Evolutionary conservation across 139 green algal species (phyloP), one percentile per base, ranked within the genome.

Genomic region (Micractinium conductrix): DNA sequence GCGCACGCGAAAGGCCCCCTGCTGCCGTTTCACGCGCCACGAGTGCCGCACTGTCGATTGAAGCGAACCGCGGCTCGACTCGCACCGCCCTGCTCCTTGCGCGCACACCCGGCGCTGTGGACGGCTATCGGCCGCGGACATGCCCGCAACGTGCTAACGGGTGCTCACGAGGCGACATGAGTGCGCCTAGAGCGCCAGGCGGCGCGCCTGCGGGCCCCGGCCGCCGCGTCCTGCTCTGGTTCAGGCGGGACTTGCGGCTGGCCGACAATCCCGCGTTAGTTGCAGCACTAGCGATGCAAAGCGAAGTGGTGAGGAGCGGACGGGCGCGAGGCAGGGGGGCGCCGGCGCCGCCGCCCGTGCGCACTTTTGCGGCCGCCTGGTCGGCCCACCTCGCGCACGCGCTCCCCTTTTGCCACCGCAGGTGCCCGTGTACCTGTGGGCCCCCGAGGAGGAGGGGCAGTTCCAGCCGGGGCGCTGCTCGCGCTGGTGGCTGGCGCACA

Each of bases 361-460:
- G 37, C 28, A 3, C 2, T 24, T 2, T 44, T 60, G 70, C 71
- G 26, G 24, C 43, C 43, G 26, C 26, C 7, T 42, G 48, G 21
- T 43, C 4, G 24, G 53, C 53, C 53, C 53, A 30, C 19, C 19
- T 14, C 26, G 53, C 24, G 19, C 53, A 24, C 53, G 26, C 10
- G 53, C 63, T n/a, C 50, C 8, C 14, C 53, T 63, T n/a, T 19
- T 19, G 21, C 65, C 19, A 9, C 44, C 72, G 44, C 87, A 96
- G 93, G 55, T 98, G 1, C 96, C 95, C 4, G 86, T 98, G 2
- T 98, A 95, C 80, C 91, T 98, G 26, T 98, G 94, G 93, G 91
- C 92, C 0, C 93, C 96, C 19, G 95, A 99, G 84, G 96, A 98
- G 90, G 96, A 98, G 78, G 96, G 96, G 22, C 94, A 98, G 88